Base-by-base conservation (phyloP, 306 rosid genomes). In the Ormosia emarginata region DNA sequence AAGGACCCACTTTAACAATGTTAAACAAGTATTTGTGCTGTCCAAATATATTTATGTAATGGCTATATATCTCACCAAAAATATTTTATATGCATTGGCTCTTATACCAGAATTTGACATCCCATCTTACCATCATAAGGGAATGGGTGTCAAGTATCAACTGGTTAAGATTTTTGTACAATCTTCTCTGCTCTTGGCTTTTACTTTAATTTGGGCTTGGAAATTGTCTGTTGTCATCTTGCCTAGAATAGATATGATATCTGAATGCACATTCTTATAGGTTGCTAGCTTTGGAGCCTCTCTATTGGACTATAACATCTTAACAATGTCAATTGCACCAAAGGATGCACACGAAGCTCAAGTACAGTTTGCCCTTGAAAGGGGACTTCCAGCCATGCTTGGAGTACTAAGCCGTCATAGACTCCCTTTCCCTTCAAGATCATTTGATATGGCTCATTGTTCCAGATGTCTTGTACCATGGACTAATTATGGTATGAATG, bases 221-320 rank as follows among this genome's bases (percentile, higher is more conserved):
- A 18, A 67, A 52, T 49, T 29, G 43, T 2, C 15, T 46, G 52
- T 10, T 46, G 52, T 46, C 14, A 46, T 24, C 24, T 24, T 24
- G 24, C 24, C 24, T 24, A 24, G 24, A 24, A 24, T 24, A 24
- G 24, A 24, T 24, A 24, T 24, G 11, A 12, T 61, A 50, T 58
- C n/a, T 56, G 69, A 75, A 59, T 64, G 67, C 57, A 44, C 33
- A 39, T 46, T 8, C 17, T 36, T 43, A 55, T 43, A 90, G 93
- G 93, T 90, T 84, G 93, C 93, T 59, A 90, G 93, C 65, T 88
- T 87, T 79, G 93, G 93, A 77, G 91, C 91, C 57, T 67, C 85
- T 53, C 40, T 90, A 24, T 44, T 80, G 73, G 85, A 87, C 47
- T 83, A 85, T 75, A 85, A 80, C 81, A 73, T 90, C 46, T 59